phyloP scores from a whole-genome alignment of 1,284 basidiomycete species.

The Phylloporus sp. region DNA sequence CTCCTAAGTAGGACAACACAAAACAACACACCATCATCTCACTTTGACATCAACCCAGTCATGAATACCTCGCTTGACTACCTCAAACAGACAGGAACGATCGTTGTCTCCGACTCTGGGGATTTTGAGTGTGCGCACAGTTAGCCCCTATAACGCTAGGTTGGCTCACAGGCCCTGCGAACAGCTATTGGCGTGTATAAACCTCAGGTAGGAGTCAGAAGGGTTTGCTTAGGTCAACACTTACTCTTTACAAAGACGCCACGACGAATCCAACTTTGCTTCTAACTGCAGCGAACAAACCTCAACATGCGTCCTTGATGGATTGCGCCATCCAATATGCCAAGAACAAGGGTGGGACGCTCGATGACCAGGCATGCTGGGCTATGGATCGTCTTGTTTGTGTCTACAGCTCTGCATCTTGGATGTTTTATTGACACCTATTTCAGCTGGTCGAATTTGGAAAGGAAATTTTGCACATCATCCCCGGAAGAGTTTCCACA shows the following conservation, averaged over 20 bases:
- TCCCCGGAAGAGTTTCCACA: conserved; percentile 97
- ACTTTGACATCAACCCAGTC: conserved; percentile 13
- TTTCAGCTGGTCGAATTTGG: conserved; percentile 94
- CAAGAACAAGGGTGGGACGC: conserved; percentile 79
- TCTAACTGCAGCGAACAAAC: neutral
- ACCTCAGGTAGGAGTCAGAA: neutral
- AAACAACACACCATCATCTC: no score
- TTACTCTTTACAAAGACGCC: neutral
- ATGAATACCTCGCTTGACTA: conserved; percentile 90
- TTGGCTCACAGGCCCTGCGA: neutral
- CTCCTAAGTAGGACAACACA: no score
- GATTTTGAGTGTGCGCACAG: conserved; percentile 76
- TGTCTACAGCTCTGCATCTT: neutral
- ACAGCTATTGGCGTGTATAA: neutral
- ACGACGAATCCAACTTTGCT: neutral
- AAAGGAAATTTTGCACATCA: conserved; percentile 91
- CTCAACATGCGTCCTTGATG: conserved; percentile 80
- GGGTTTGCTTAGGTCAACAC: no score
- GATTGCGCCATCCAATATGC: conserved; percentile 84
- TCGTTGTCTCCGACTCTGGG: conserved; percentile 92
- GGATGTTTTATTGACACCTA: neutral
- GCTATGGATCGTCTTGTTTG: conserved; percentile 88
- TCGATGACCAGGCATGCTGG: conserved; percentile 75
- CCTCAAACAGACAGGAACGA: conserved; percentile 89
- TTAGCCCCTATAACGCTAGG: conserved; percentile 41